These are phyloP conservation scores for Pterula multifida DNA, from an alignment of 1,284 basidiomycete genomes.

Conservation along the genomic window DNA sequence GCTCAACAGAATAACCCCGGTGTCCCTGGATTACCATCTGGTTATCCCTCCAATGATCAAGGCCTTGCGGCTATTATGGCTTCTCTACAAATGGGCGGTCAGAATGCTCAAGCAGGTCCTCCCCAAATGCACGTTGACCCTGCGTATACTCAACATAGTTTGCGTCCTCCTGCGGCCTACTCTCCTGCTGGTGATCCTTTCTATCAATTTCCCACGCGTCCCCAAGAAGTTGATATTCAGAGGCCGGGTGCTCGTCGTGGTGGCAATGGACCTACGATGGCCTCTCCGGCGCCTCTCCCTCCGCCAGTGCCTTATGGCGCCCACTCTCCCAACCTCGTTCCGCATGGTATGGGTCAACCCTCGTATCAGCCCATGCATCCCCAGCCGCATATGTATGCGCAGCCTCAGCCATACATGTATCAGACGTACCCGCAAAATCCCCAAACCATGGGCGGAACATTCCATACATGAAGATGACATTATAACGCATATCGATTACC, in stretches of 20 bases:
- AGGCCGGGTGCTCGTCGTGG: slow-evolving; percentile 43
- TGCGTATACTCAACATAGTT: slow-evolving; percentile 28
- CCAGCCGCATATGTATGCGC: slow-evolving; percentile 24
- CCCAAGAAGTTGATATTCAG: slow-evolving; percentile 44
- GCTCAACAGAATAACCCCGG: slow-evolving; percentile 45
- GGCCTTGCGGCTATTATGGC: slow-evolving; percentile 83
- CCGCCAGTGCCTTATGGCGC: slow-evolving; percentile 41
- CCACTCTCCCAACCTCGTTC: slow-evolving; percentile 47
- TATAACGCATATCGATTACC: neutral
- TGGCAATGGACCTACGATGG: slow-evolving; percentile 18
- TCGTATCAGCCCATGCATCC: slow-evolving; percentile 47
- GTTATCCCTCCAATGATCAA: slow-evolving; percentile 71
- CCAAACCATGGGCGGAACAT: slow-evolving; percentile 56
- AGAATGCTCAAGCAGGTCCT: slow-evolving; percentile 70
- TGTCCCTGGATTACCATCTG: slow-evolving; percentile 61
- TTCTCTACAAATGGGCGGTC: slow-evolving; percentile 74
- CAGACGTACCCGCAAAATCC: slow-evolving; percentile 66
- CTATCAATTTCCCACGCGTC: slow-evolving; percentile 60
- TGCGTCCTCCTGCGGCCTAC: slow-evolving; percentile 42
- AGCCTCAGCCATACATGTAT: slow-evolving; percentile 59
- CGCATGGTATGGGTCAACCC: slow-evolving; percentile 51
- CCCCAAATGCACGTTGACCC: slow-evolving; percentile 64
- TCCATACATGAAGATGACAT: slow-evolving; percentile 46
- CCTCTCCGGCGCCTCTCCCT: slow-evolving; percentile 24
- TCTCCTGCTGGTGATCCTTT: slow-evolving; percentile 60